Conservation (phyloP, 2,329 filamentous ascomycete genomes). For the Tolypocladium endophyticum region DNA sequence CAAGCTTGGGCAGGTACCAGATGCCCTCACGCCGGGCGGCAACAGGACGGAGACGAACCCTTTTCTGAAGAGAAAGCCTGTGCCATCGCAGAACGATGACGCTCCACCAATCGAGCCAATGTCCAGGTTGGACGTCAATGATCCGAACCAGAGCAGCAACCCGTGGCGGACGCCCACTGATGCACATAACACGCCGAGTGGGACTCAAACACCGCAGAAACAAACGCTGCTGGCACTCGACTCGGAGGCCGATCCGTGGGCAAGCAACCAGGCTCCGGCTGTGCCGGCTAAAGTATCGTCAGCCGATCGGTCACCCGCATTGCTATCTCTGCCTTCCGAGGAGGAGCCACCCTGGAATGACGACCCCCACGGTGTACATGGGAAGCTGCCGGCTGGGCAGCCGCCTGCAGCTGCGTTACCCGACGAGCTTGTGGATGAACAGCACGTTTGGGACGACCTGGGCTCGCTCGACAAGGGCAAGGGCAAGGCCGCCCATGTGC, state of each 20-base stretch:
- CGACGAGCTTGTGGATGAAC: constrained; percentile 27
- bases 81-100: constrained; percentile 6
- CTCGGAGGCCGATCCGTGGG: constrained; percentile 17
- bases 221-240: constrained; percentile 12
- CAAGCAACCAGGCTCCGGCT: constrained; percentile 14
- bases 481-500: constrained; percentile 16
- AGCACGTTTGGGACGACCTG: constrained; percentile 40
- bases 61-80: constrained; percentile 36
- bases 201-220: constrained; percentile 2
- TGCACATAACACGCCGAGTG: constrained; percentile 8
- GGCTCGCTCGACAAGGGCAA: constrained; percentile 31
- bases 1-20: constrained; percentile 15
- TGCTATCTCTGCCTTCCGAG: constrained; percentile 26
- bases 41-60: constrained; percentile 38
- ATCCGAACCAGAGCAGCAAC: constrained; percentile 25
- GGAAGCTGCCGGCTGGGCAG: constrained; percentile 11
- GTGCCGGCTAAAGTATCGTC: constrained; percentile 11
- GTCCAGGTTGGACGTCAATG: constrained; percentile 30
- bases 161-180: constrained; percentile 20
- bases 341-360: constrained; percentile 30
- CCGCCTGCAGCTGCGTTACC: constrained; percentile 17
- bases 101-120: constrained; percentile 25
- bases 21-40: constrained; percentile 20
- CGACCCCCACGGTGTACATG: constrained; percentile 15
- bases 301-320: constrained; percentile 18